phyloP scores from a whole-genome alignment of 345 rosid species.

The Syzygium grande region DNA sequence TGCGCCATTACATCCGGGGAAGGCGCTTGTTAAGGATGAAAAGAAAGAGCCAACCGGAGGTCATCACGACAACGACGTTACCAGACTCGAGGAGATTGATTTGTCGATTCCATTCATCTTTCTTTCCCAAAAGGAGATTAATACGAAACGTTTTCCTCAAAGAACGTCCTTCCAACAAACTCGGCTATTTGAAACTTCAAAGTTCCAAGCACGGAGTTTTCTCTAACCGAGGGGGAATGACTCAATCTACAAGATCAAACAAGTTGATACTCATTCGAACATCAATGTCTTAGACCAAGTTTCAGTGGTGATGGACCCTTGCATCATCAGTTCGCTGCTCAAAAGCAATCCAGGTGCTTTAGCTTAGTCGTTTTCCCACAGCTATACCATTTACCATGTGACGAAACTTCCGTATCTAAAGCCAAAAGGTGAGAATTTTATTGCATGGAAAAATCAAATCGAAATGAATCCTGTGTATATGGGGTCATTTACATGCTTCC shows the following conservation, averaged over 20 bases:
- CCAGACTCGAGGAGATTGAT: no score
- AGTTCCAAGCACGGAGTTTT: background rate
- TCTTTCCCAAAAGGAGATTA: no score
- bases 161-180: no score
- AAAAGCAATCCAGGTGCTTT: background rate
- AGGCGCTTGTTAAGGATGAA: no score
- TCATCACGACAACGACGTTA: no score
- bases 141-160: no score
- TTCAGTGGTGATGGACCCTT: background rate
- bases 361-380: background rate
- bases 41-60: no score
- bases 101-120: no score
- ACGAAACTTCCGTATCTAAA: background rate
- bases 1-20: no score
- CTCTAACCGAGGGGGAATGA: background rate
- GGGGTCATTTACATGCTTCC: background rate
- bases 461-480: background rate
- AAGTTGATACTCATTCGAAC: background rate
- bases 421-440: background rate
- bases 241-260: background rate
- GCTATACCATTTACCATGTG: background rate
- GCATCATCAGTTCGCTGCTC: background rate
- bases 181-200: no score
- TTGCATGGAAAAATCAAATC: background rate
- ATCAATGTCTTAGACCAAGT: background rate